These are phyloP conservation scores for Bathelium albidoporum DNA, from an alignment of 495 filamentous ascomycete species.

Conservation along the genomic window DNA sequence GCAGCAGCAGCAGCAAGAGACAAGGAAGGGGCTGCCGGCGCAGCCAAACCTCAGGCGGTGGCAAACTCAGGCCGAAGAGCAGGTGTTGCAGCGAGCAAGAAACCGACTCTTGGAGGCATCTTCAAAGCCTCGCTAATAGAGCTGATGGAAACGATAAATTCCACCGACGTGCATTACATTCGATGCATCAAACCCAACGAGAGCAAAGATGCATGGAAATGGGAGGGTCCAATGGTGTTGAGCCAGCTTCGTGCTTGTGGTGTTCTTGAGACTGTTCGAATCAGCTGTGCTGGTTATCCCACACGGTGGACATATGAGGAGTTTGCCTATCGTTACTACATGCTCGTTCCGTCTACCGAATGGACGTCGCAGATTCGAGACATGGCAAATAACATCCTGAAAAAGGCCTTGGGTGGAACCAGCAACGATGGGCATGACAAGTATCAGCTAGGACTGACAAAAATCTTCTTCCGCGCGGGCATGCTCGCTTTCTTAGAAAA, in stretches of 20 bases:
- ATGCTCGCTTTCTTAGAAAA: conserved; percentile 99
- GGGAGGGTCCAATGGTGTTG: conserved; percentile 97
- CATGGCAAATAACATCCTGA: conserved; percentile 87
- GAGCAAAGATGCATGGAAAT: conserved; percentile 93
- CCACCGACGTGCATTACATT: conserved; percentile 97
- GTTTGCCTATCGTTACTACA: conserved; percentile 96
- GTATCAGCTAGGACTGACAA: conserved; percentile 92
- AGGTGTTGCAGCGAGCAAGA: conserved; percentile 85
- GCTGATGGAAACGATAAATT: conserved; percentile 95
- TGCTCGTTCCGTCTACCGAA: conserved; percentile 81
- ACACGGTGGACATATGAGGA: conserved; percentile 99
- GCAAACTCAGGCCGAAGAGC: conserved; percentile 59
- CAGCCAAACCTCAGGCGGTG: conserved; percentile 55
- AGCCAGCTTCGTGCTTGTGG: conserved; percentile 95
- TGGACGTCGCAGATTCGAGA: conserved; percentile 91
- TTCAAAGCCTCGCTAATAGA: conserved; percentile 98
- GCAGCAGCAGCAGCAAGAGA: conserved; percentile 79
- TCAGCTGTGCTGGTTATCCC: conserved; percentile 95
- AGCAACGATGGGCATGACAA: conserved; percentile 78
- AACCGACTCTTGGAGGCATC: conserved; percentile 94
- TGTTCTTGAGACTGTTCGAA: conserved; percentile 96
- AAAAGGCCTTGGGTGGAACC: conserved; percentile 69
- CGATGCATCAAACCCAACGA: conserved; percentile 99
- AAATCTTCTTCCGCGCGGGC: conserved; percentile 97
- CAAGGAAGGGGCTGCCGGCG: conserved; percentile 65